Evolutionary conservation across 495 filamentous ascomycete genomes (phyloP).

Genomic region (Neurospora sp.): DNA sequence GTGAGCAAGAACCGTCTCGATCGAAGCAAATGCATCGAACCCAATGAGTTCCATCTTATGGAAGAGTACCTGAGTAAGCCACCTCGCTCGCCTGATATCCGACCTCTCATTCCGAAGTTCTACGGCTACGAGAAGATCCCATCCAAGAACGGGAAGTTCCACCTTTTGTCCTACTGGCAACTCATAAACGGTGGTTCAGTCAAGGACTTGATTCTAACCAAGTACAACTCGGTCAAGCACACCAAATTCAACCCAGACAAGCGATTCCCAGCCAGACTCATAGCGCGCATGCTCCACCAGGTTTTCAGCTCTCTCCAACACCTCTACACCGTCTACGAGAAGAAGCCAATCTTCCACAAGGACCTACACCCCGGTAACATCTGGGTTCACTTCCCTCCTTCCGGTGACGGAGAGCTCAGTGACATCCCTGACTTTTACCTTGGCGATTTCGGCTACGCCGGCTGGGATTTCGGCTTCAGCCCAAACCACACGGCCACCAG

Average conservation of each 20-base stretch:
- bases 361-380: background rate
- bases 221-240: background rate
- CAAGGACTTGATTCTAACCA: background rate
- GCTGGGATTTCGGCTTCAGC: background rate
- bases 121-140: constrained; percentile 3
- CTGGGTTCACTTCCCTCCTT: background rate
- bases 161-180: constrained; percentile 3
- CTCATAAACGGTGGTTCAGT: background rate
- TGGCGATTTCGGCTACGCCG: background rate
- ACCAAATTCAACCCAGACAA: background rate
- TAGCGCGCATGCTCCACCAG: background rate
- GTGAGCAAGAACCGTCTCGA: background rate
- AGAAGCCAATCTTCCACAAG: background rate
- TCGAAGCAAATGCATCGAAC: background rate
- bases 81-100: background rate
- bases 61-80: background rate
- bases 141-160: background rate
- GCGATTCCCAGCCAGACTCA: background rate
- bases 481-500: background rate
- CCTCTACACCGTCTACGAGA: background rate
- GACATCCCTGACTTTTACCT: constrained; percentile 3
- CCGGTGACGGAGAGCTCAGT: background rate
- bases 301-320: background rate
- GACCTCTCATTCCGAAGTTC: background rate
- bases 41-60: background rate